phyloP scores from a whole-genome alignment of 352 stramenopile genomes.

The Thalassiosira exigua region DNA sequence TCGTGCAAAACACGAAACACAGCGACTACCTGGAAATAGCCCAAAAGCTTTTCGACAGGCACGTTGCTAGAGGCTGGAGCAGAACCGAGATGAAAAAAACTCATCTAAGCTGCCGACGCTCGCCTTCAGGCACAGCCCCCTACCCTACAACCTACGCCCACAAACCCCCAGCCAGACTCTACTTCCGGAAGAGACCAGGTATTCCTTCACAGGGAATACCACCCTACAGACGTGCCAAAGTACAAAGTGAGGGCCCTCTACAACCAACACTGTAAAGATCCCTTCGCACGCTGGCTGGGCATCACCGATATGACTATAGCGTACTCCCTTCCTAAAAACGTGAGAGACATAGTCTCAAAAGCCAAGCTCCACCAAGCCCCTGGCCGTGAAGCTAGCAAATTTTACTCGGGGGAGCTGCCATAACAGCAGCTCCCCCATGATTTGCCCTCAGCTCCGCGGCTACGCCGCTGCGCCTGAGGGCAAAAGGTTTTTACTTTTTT shows the following conservation, averaged over 20 bases:
- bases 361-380: constrained; percentile 20
- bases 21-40: constrained; percentile 6
- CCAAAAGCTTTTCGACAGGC: constrained; percentile 4
- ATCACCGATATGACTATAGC: constrained; percentile 8
- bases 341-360: not conserved
- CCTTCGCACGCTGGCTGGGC: not conserved
- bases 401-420: constrained; percentile 3
- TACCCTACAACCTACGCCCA: no score
- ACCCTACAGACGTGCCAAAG: constrained; percentile 2
- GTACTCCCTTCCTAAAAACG: constrained; percentile 9
- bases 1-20: constrained; percentile 1
- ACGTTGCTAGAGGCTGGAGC: constrained; percentile 7
- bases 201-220: constrained; percentile 3
- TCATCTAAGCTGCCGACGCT: not conserved
- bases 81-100: not conserved
- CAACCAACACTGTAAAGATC: not conserved
- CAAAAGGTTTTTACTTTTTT: no score
- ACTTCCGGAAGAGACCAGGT: not conserved
- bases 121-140: not conserved
- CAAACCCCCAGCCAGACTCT: not conserved
- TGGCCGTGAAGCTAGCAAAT: constrained; percentile 15
- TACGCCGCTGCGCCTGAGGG: no score
- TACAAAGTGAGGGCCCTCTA: not conserved
- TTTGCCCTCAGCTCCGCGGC: no score
- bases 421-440: no score